Base-by-base conservation (phyloP, 2,329 filamentous ascomycete species). In the Setomelanomma holmii region DNA sequence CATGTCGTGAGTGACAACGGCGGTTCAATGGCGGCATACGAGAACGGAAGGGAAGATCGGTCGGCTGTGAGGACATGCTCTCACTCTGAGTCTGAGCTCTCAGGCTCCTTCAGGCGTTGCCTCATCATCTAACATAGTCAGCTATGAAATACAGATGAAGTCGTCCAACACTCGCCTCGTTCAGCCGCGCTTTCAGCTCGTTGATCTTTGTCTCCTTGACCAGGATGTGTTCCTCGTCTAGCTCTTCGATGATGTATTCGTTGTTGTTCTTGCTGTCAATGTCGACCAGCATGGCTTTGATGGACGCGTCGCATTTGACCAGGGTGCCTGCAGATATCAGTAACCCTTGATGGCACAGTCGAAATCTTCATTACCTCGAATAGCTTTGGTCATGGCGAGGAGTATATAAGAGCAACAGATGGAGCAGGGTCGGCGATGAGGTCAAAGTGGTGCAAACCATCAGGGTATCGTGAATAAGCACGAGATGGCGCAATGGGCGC, bases 241-340 rank as follows among this genome's bases (percentile, higher is more conserved):
- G 82, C 57, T 92, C 89, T 65, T 92, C 89, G 56, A 92, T 89
- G 68, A 93, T 89, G 72, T 86, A 90, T 59, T 88, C 86, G 74
- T 92, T 86, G 61, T 83, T 82, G 51, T 77, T 69, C 51, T 84
- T 80, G 64, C 80, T 84, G 75, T 93, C 88, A 62, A 93, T 89
- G 67, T 87, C 89, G 63, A 90, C 80, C 67, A 93, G 88, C 79
- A 93, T 91, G 58, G 90, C 89, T 76, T 92, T 93, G 82, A 93
- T 92, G 39, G 89, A 90, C n/a, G 90, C 88, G 71, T 93, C 90
- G 76, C 89, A 91, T 75, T 91, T 86, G 75, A 93, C 86, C 59
- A 93, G 82, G 22, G 90, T 87, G 56, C 89, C 89, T 82, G 55
- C 1, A 3, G 7, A 21, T 0, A 35, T 61, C 10, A 57, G 56